Percentiles rank a stretch among this genome's conserved stretches.
Evolutionary conservation across 257 asterid species (phyloP).

Genomic region (Leptodermis oblonga): DNA sequence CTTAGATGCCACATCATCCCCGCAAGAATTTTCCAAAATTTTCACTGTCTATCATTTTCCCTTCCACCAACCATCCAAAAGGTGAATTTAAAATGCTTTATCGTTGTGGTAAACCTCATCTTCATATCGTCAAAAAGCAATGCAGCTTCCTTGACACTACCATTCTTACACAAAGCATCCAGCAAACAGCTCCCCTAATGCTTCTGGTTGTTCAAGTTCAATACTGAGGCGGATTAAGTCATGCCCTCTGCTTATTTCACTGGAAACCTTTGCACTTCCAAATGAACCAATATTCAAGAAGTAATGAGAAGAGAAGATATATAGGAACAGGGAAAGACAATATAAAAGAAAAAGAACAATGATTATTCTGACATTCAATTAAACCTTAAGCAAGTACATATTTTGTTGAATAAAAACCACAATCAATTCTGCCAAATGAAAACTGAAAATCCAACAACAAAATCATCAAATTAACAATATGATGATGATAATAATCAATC

Average conservation of each 20-base stretch:
- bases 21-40: too few species aligned
- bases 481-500: neutral
- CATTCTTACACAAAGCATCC: conserved; percentile 89
- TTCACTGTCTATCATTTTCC: too few species aligned
- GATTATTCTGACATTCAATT: neutral
- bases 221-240: conserved; percentile 47
- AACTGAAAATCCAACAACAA: conserved; percentile 2
- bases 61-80: conserved; percentile 86
- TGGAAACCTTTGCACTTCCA: conserved; percentile 10
- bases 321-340: too few species aligned
- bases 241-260: conserved; percentile 29
- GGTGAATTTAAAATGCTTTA: conserved; percentile 78
- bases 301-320: too few species aligned
- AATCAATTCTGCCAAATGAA: neutral
- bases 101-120: conserved; percentile 57
- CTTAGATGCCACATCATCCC: too few species aligned
- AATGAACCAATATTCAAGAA: too few species aligned
- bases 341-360: neutral
- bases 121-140: conserved; percentile 80
- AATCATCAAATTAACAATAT: neutral
- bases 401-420: neutral
- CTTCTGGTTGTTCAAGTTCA: conserved; percentile 27
- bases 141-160: conserved; percentile 88
- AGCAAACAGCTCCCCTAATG: conserved; percentile 53
- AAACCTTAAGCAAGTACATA: neutral